These are phyloP conservation scores for Aspergillus nomiae DNA, from an alignment of 2,329 filamentous ascomycete genomes.

Conservation along the genomic window DNA sequence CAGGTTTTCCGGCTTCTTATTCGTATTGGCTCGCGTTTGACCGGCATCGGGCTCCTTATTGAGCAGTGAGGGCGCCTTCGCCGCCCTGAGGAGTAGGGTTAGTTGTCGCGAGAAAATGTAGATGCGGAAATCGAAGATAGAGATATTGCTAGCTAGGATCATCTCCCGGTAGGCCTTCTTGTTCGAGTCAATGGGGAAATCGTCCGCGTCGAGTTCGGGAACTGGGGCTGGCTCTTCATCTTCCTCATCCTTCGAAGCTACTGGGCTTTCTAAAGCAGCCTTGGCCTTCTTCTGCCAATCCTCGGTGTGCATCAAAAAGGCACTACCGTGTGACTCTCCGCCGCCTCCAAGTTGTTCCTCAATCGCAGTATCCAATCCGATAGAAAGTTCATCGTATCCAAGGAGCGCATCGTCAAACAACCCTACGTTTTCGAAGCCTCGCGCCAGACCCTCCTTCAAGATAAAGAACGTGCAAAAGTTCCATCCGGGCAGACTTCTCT, in stretches of 20 bases:
- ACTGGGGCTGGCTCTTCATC: conserved; percentile 29
- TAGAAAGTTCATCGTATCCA: conserved; percentile 89
- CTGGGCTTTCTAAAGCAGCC: conserved; percentile 49
- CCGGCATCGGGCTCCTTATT: conserved; percentile 28
- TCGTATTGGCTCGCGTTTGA: conserved; percentile 52
- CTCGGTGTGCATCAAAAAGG: conserved; percentile 71
- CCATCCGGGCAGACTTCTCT: conserved; percentile 87
- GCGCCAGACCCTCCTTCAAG: conserved; percentile 88
- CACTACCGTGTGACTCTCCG: conserved; percentile 68
- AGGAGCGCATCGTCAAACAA: conserved; percentile 93
- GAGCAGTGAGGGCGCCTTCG: conserved; percentile 57
- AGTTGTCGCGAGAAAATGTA: conserved; percentile 94
- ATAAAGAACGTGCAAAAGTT: conserved; percentile 99
- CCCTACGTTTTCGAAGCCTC: conserved; percentile 94
- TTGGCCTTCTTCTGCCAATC: conserved; percentile 67
- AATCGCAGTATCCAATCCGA: conserved; percentile 81
- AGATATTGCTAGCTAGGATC: conserved; percentile 93
- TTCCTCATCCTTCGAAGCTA: conserved; percentile 31
- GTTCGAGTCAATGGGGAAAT: conserved; percentile 54
- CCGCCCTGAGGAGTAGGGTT: conserved; percentile 75
- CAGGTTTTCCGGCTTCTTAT: conserved; percentile 70
- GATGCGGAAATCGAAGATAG: conserved; percentile 89
- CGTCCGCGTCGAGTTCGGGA: conserved; percentile 30
- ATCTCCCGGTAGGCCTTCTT: conserved; percentile 85
- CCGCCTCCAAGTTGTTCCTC: conserved; percentile 68